A percentile compares a stretch with the other conserved stretches of the same genome.
Conservation (phyloP, 257 asterid species). For the Fraxinus excelsior region DNA sequence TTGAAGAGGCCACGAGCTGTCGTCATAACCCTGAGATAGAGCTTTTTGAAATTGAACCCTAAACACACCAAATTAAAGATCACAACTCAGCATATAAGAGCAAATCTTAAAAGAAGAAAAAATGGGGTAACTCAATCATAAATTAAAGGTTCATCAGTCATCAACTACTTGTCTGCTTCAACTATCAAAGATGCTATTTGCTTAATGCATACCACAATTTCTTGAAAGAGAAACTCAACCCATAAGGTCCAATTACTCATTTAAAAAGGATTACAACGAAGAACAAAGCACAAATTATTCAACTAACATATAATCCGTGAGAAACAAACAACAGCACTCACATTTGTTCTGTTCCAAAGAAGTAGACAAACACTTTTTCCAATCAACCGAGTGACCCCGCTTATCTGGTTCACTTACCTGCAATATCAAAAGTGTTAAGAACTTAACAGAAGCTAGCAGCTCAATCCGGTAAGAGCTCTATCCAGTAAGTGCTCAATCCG, state of each 20-base stretch:
- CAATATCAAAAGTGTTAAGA: conserved; percentile 30
- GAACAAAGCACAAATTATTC: neutral
- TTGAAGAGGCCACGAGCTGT: conserved; percentile 79
- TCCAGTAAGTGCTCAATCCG: too few species aligned
- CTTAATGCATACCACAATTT: neutral
- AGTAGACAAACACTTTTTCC: conserved; percentile 76
- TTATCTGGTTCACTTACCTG: conserved; percentile 88
- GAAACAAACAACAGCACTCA: conserved; percentile 45
- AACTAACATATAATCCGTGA: neutral
- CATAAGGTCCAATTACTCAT: neutral
- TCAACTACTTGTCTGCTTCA: neutral
- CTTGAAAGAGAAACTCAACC: neutral
- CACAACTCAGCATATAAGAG: neutral
- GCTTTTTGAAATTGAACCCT: conserved; percentile 87
- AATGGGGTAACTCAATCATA: neutral
- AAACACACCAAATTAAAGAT: conserved; percentile 24
- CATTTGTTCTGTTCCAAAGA: conserved; percentile 89
- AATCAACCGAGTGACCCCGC: conserved; percentile 72
- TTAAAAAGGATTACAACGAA: neutral
- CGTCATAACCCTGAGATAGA: conserved; percentile 76
- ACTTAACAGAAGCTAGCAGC: too few species aligned
- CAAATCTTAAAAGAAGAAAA: neutral
- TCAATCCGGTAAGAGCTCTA: too few species aligned
- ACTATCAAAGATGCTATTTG: neutral
- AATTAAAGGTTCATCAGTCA: neutral